Conservation (phyloP, 2,329 filamentous ascomycete genomes). For the Epichloe brachyelytri region DNA sequence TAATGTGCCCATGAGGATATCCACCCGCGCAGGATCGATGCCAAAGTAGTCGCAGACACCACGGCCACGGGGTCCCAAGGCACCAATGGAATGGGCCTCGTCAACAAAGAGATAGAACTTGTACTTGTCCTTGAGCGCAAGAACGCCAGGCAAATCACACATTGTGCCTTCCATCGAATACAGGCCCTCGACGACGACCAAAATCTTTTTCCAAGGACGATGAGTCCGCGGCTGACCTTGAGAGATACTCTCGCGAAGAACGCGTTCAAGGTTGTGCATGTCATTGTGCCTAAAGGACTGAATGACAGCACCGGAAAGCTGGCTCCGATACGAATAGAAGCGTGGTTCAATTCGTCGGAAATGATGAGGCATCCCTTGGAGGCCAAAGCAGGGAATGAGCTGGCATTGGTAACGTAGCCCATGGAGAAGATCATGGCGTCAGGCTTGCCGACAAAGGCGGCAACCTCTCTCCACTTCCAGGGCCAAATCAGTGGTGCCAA, state of each 20-base stretch:
- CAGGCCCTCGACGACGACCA: slow-evolving; percentile 89
- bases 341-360: slow-evolving; percentile 95
- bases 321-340: slow-evolving; percentile 93
- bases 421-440: slow-evolving; percentile 96
- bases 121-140: slow-evolving; percentile 85
- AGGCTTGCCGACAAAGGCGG: slow-evolving; percentile 86
- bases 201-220: slow-evolving; percentile 97
- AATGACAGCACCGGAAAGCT: slow-evolving; percentile 89
- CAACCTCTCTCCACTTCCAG: slow-evolving; percentile 84
- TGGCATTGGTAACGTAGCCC: slow-evolving; percentile 95
- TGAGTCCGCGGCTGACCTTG: slow-evolving; percentile 97
- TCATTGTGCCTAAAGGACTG: slow-evolving; percentile 97
- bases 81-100: slow-evolving; percentile 91
- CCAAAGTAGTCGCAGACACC: slow-evolving; percentile 97
- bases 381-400: slow-evolving; percentile 81
- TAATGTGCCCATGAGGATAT: slow-evolving; percentile 95
- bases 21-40: slow-evolving; percentile 74
- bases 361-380: slow-evolving; percentile 89
- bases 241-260: slow-evolving; percentile 82
- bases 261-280: slow-evolving; percentile 73
- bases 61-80: slow-evolving; percentile 73
- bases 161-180: slow-evolving; percentile 99
- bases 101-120: slow-evolving; percentile 95
- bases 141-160: slow-evolving; percentile 86
- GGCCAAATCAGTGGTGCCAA: slow-evolving; percentile 77